A percentile compares a stretch with the other conserved stretches of the same genome.
These are phyloP conservation scores for Beverwykella pulmonaria DNA, from an alignment of 495 filamentous ascomycete species.

Conservation along the genomic window DNA sequence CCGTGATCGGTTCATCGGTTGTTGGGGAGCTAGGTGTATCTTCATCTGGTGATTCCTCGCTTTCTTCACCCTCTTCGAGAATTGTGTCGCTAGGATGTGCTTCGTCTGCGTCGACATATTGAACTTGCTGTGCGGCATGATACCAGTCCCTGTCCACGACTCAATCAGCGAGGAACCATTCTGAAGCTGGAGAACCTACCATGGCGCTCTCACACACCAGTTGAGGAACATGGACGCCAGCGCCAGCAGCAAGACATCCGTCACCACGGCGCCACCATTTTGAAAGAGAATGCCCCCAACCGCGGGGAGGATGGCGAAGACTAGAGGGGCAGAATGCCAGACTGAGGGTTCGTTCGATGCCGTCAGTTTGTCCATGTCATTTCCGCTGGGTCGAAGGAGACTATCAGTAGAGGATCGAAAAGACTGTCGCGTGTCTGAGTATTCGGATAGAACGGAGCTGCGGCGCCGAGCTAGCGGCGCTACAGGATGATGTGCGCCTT, in stretches of 20 bases:
- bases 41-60: conserved; percentile 25
- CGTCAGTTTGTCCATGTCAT: conserved; percentile 35
- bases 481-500: conserved; percentile 27
- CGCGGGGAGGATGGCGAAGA: conserved; percentile 81
- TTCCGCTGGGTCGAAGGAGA: conserved; percentile 63
- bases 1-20: conserved; percentile 41
- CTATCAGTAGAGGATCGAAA: conserved; percentile 73
- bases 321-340: conserved; percentile 78
- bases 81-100: conserved; percentile 38
- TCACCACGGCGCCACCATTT: conserved; percentile 79
- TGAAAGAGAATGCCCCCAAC: conserved; percentile 81
- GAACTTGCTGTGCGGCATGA: conserved; percentile 64
- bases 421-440: conserved; percentile 65
- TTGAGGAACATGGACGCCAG: conserved; percentile 86
- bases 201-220: conserved; percentile 89
- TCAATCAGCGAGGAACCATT: conserved; percentile 9
- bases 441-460: conserved; percentile 76
- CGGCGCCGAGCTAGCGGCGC: conserved; percentile 54
- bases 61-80: conserved; percentile 50
- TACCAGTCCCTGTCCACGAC: conserved; percentile 78
- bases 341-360: conserved; percentile 56
- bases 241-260: conserved; percentile 78
- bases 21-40: conserved; percentile 20
- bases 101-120: conserved; percentile 24
- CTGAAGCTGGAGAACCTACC: conserved; percentile 56